Evolutionary conservation across 2,329 filamentous ascomycete genomes (phyloP).

Genomic region (Fusarium domesticum): DNA sequence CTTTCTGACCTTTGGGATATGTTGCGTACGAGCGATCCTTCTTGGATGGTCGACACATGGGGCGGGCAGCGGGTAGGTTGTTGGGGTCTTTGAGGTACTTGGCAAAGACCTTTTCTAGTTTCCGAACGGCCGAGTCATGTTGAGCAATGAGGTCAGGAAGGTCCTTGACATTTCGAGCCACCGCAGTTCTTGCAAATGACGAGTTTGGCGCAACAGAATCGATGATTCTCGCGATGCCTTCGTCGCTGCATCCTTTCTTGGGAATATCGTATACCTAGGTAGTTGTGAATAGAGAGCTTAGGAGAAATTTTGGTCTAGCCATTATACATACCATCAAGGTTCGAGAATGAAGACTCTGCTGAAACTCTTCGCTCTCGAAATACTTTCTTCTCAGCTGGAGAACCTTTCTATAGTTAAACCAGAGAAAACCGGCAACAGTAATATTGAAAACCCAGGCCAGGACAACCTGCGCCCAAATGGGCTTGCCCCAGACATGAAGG

Average conservation of each 20-base stretch:
- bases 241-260: constrained; percentile 71
- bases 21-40: constrained; percentile 67
- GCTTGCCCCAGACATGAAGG: constrained; percentile 47
- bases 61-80: constrained; percentile 71
- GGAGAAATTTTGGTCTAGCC: neutral
- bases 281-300: constrained; percentile 9
- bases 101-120: constrained; percentile 78
- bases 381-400: constrained; percentile 69
- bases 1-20: constrained; percentile 66
- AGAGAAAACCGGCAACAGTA: constrained; percentile 77
- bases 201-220: constrained; percentile 76
- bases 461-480: constrained; percentile 59
- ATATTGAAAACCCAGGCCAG: constrained; percentile 66
- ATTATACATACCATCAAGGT: constrained; percentile 57
- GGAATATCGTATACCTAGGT: constrained; percentile 80
- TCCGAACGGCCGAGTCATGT: constrained; percentile 75
- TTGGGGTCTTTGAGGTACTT: constrained; percentile 89
- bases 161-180: constrained; percentile 89
- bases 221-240: constrained; percentile 81
- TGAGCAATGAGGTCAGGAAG: constrained; percentile 81
- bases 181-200: constrained; percentile 73
- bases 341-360: constrained; percentile 76
- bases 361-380: constrained; percentile 84
- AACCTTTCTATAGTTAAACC: constrained; percentile 83
- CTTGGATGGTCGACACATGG: constrained; percentile 75